Conservation (phyloP, 1,284 basidiomycete genomes). For the Microbotryum scabiosae region DNA sequence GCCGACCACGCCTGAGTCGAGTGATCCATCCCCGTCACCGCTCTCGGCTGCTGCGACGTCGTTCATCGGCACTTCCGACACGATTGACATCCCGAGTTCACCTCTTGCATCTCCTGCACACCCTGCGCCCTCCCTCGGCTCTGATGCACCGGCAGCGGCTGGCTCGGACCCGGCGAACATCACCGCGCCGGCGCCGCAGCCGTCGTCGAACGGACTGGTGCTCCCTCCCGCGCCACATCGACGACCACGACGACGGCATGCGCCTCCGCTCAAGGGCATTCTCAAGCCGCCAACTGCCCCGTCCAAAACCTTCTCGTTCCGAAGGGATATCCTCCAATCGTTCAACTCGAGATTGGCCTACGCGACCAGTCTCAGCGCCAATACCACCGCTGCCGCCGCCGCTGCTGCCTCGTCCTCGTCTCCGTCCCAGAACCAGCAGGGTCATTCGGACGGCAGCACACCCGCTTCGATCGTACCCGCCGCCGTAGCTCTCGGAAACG, state of each 20-base stretch:
- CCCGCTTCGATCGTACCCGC: too few species aligned
- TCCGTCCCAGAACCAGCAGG: neutral
- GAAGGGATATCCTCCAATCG: conserved; percentile 31
- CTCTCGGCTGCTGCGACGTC: too few species aligned
- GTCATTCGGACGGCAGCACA: neutral
- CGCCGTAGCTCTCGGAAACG: too few species aligned
- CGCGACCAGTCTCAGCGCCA: conserved; percentile 3
- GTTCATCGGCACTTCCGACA: too few species aligned
- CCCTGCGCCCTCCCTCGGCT: neutral
- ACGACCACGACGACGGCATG: conserved; percentile 1
- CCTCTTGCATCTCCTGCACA: neutral
- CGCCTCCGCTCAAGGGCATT: conserved; percentile 23
- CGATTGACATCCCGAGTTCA: neutral
- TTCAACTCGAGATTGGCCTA: conserved; percentile 20
- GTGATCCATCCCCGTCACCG: too few species aligned
- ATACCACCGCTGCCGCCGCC: neutral
- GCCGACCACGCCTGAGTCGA: too few species aligned
- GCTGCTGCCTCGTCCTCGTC: neutral
- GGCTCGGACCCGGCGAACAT: neutral
- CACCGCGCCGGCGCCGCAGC: neutral
- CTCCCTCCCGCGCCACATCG: neutral
- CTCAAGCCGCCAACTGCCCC: conserved; percentile 27
- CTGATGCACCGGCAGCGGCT: neutral
- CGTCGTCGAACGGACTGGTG: too few species aligned
- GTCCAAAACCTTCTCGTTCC: conserved; percentile 30